phyloP scores from a whole-genome alignment of 208 protist genomes.

The Blastocrithidia nonstop region DNA sequence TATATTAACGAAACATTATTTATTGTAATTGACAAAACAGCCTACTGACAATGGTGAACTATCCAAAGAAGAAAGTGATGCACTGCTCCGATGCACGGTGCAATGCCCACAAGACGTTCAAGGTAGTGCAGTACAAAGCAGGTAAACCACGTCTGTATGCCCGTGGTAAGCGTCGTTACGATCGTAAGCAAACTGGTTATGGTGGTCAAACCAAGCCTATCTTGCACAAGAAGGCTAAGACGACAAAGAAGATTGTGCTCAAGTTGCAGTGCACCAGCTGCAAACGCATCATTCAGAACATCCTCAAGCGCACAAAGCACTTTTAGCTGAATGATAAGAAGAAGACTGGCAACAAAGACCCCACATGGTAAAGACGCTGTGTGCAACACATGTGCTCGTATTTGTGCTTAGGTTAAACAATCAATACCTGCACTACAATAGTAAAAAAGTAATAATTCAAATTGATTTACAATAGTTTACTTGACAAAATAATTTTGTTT shows the following conservation, averaged over 20 bases:
- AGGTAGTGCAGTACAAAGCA: slow-evolving; percentile 99
- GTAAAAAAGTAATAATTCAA: neutral
- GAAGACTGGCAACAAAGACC: slow-evolving; percentile 83
- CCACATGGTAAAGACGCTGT: slow-evolving; percentile 63
- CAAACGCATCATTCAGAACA: slow-evolving; percentile 89
- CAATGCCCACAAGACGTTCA: slow-evolving; percentile 95
- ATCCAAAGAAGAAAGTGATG: slow-evolving; percentile 88
- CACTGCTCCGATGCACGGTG: slow-evolving; percentile 81
- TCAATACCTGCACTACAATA: slow-evolving; percentile 2
- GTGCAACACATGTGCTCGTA: slow-evolving; percentile 6
- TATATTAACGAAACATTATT: slow-evolving; percentile 5
- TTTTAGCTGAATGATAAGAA: slow-evolving; percentile 96
- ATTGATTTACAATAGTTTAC: neutral
- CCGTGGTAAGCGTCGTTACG: slow-evolving; percentile 98
- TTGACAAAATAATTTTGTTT: neutral
- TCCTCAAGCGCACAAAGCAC: slow-evolving; percentile 96
- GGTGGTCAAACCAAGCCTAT: slow-evolving; percentile 99
- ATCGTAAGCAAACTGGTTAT: slow-evolving; percentile 99
- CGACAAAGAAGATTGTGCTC: slow-evolving; percentile 99
- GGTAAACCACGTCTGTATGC: slow-evolving; percentile 97
- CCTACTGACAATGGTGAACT: slow-evolving; percentile 89
- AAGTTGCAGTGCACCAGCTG: slow-evolving; percentile 96
- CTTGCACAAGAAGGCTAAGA: slow-evolving; percentile 99
- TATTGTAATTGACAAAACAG: slow-evolving; percentile 2
- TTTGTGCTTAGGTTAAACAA: slow-evolving; percentile 7